Evolutionary conservation across 306 rosid genomes (phyloP).

Genomic region (Luffa acutangula): DNA sequence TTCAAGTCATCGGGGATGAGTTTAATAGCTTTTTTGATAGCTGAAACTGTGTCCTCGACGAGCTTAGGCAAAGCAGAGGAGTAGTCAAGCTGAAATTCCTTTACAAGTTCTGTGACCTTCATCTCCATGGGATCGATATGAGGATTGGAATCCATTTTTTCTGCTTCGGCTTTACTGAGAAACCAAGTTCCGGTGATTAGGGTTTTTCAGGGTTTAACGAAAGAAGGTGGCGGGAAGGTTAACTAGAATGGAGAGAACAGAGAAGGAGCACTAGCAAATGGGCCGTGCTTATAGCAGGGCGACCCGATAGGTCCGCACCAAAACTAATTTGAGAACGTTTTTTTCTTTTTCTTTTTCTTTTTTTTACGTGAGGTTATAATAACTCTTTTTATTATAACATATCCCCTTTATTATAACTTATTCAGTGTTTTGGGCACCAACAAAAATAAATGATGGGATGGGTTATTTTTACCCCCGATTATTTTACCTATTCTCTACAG

Average conservation of each 20-base stretch:
- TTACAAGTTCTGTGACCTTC: constrained; percentile 52
- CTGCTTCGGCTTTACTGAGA: background rate
- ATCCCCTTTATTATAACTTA: too few relatives aligned
- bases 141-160: constrained; percentile 15
- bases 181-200: constrained; percentile 3
- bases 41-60: constrained; percentile 41
- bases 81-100: constrained; percentile 40
- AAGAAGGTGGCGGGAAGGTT: constrained; percentile 14
- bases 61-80: constrained; percentile 29
- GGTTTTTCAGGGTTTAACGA: constrained; percentile 26
- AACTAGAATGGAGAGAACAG: background rate
- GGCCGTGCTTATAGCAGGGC: background rate
- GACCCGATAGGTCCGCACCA: background rate
- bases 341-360: too few relatives aligned
- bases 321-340: background rate
- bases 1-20: constrained; percentile 46
- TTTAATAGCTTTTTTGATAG: constrained; percentile 39
- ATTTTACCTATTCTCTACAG: too few relatives aligned
- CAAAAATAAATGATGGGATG: too few relatives aligned
- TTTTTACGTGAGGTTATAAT: too few relatives aligned
- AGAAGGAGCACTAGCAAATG: background rate
- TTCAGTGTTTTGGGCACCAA: too few relatives aligned
- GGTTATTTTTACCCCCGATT: too few relatives aligned
- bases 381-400: too few relatives aligned
- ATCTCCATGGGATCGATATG: constrained; percentile 36